These are phyloP conservation scores for Metrosideros polymorpha DNA, from an alignment of 441 rosid genomes.

Conservation along the genomic window DNA sequence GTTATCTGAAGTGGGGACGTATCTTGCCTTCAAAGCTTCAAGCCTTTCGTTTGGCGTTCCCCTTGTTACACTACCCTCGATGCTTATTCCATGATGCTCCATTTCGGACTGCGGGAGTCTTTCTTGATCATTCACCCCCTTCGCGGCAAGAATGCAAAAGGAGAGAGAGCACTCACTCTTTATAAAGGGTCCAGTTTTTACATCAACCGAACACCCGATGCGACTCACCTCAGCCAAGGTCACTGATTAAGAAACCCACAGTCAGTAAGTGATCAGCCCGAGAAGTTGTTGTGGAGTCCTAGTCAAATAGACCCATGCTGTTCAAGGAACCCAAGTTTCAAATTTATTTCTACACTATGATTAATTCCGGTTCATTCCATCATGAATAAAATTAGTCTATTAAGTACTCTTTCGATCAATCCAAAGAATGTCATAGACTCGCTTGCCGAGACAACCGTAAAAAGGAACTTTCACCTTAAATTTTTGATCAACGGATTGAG, in stretches of 20 bases:
- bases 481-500: not conserved
- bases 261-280: not conserved
- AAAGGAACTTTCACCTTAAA: not conserved
- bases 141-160: too few relatives aligned
- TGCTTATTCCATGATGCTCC: too few relatives aligned
- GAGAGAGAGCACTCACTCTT: not conserved
- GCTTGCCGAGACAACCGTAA: accelerated
- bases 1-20: not conserved
- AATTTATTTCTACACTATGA: accelerated
- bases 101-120: not conserved
- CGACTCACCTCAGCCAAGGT: not conserved
- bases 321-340: not conserved
- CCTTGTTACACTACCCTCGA: too few relatives aligned
- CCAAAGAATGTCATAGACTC: not conserved
- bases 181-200: not conserved
- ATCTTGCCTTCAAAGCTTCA: not conserved
- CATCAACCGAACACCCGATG: accelerated
- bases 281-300: not conserved
- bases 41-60: not conserved
- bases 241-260: too few relatives aligned
- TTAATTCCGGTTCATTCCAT: not conserved
- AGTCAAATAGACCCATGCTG: too few relatives aligned
- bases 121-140: too few relatives aligned
- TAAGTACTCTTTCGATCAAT: too few relatives aligned
- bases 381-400: too few relatives aligned